A percentile compares a stretch with the other conserved stretches of the same genome.
These are phyloP conservation scores for Aspergillus asperescens DNA, from an alignment of 495 filamentous ascomycete species.

Conservation along the genomic window DNA sequence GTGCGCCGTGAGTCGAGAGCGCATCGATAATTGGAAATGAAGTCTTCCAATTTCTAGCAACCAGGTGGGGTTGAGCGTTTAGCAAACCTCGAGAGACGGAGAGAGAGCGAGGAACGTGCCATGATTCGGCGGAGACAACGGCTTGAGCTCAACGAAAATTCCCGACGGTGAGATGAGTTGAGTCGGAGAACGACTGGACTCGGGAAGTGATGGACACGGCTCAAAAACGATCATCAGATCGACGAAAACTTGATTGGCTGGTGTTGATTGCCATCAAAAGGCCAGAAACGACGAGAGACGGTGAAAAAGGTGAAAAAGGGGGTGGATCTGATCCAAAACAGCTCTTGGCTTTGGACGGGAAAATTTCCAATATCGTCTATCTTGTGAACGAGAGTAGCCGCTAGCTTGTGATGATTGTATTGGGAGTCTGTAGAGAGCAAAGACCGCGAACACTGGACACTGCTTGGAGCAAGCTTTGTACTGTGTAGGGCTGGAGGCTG, in stretches of 20 bases:
- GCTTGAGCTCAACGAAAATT: background rate
- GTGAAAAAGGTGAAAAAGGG: background rate
- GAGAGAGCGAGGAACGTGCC: background rate
- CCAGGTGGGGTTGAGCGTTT: background rate
- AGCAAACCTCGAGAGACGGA: background rate
- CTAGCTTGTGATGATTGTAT: too few species aligned
- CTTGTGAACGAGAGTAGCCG: too few species aligned
- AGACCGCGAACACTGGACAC: too few species aligned
- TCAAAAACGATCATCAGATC: slow-evolving; percentile 16
- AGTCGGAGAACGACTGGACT: background rate
- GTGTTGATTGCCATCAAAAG: background rate
- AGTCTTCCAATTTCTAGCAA: background rate
- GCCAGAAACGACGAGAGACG: background rate
- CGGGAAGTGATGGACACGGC: slow-evolving; percentile 1
- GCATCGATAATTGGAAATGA: background rate
- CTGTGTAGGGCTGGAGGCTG: too few species aligned
- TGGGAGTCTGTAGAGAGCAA: too few species aligned
- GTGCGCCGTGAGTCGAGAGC: background rate
- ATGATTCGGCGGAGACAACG: background rate
- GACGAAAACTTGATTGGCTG: slow-evolving; percentile 12
- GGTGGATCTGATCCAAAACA: background rate
- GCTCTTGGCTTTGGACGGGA: background rate
- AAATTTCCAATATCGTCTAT: background rate
- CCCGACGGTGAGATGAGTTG: background rate
- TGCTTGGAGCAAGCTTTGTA: too few species aligned